Conservation (phyloP, 768 basidiomycete genomes). For the Neoboletus brunneissimus region DNA sequence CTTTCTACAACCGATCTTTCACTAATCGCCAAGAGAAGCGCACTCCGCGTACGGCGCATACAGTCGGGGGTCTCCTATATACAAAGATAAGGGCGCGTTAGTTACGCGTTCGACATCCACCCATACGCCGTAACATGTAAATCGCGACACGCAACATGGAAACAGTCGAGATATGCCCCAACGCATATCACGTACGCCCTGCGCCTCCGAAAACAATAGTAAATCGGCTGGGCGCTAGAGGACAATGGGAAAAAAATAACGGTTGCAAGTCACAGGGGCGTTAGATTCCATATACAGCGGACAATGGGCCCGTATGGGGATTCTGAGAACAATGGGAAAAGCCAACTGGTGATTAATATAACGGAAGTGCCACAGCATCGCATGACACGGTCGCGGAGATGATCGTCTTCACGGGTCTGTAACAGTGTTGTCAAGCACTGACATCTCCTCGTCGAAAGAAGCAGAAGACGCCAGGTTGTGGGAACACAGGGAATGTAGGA, state of each 20-base stretch:
- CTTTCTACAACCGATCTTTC: constrained; percentile 54
- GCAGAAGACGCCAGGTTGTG: background rate
- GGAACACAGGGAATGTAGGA: background rate
- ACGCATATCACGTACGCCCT: constrained; percentile 1
- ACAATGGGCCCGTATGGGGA: constrained; percentile 18
- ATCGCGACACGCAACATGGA: constrained; percentile 6
- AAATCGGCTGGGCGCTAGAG: background rate
- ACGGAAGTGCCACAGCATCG: constrained; percentile 7
- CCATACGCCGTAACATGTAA: background rate
- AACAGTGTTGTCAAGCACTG: background rate
- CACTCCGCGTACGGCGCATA: constrained; percentile 42
- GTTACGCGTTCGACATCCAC: background rate
- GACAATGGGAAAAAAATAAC: constrained; percentile 7
- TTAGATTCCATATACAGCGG: constrained; percentile 13
- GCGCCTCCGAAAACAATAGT: constrained; percentile 17
- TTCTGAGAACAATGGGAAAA: constrained; percentile 14
- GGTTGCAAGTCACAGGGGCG: constrained; percentile 3
- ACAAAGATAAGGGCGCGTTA: constrained; percentile 4
- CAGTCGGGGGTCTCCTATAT: constrained; percentile 19
- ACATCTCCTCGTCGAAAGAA: background rate
- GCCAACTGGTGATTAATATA: constrained; percentile 1
- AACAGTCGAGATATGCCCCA: background rate
- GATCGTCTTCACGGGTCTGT: constrained; percentile 3
- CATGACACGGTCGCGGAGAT: constrained; percentile 12
- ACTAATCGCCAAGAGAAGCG: constrained; percentile 44